Evolutionary conservation across 345 rosid genomes (phyloP).

Genomic region (Pseudoturritis turrita): DNA sequence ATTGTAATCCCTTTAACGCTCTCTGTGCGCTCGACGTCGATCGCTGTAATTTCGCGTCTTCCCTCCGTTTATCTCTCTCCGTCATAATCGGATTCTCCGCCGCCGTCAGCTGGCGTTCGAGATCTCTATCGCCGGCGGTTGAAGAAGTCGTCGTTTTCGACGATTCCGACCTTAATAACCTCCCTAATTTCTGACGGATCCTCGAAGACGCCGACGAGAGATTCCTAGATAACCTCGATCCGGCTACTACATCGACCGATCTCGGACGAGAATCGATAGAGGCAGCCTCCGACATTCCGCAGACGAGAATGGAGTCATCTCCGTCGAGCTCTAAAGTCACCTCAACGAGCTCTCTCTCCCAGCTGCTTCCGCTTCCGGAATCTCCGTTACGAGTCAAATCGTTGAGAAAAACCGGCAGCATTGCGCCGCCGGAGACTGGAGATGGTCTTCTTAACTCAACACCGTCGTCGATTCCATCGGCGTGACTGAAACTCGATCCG

Average conservation of each 20-base stretch:
- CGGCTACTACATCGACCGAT: not conserved
- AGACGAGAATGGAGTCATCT: constrained; percentile 56
- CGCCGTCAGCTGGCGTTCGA: constrained; percentile 18
- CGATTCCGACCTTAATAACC: constrained; percentile 58
- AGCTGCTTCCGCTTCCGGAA: constrained; percentile 28
- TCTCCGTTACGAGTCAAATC: constrained; percentile 43
- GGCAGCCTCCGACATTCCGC: constrained; percentile 48
- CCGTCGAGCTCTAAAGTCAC: constrained; percentile 69
- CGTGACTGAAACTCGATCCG: constrained; percentile 45
- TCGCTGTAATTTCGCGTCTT: constrained; percentile 55
- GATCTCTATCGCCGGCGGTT: constrained; percentile 15
- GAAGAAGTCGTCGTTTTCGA: constrained; percentile 41
- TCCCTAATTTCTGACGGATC: constrained; percentile 53
- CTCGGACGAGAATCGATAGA: constrained; percentile 21
- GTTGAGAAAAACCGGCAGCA: constrained; percentile 75
- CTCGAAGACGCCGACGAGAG: constrained; percentile 49
- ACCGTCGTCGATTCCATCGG: constrained; percentile 47
- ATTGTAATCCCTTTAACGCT: constrained; percentile 74
- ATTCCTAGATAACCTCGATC: constrained; percentile 39
- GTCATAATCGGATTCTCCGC: constrained; percentile 26
- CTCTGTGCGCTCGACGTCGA: constrained; percentile 65
- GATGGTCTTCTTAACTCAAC: constrained; percentile 29
- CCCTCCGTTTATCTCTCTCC: constrained; percentile 56
- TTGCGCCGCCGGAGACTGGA: constrained; percentile 57
- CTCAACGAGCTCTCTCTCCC: constrained; percentile 57